Evolutionary conservation across 345 rosid genomes (phyloP), one percentile per base, ranked within the genome.

Genomic region (Salix arbutifolia): DNA sequence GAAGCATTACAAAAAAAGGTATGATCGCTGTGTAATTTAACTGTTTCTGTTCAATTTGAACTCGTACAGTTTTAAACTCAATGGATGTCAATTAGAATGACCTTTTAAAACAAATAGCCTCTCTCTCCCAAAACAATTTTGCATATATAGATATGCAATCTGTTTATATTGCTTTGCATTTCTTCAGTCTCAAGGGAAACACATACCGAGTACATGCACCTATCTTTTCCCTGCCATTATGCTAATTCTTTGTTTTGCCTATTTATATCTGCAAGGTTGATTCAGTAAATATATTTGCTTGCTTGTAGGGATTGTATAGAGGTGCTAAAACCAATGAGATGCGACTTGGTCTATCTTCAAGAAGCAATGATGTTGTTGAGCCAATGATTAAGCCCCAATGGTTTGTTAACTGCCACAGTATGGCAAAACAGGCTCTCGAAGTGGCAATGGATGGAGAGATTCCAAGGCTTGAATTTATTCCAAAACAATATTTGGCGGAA

Each of bases 311-410:
- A 56, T 78, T 96, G 61, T 92, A 91, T 83, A 86, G 93, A 83
- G 97, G 90, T 83, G 88, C 89, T 50, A 83, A 86, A 74, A 89
- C 86, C 85, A 96, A 93, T 81, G 99, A 92, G 76, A 96, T 96
- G 98, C 87, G 92, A 66, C 93, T 96, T 86, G 98, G 97, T 61
- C 76, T 83, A 78, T 92, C 94, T 82, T 87, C 93, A 81, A 91
- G 99, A 86, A 93, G 85, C 79, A 85, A 74, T 74, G 98, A 93
- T 82, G 90, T 96, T 78, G 79, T 92, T 40, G 98, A 93, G 84
- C 99, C 98, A 52, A 77, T 93, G 91, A 86, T 93, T 80, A 96
- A 92, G 89, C 97, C 97, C 46, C 98, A 93, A 62, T 93, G 99
- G 99, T 96, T 84, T 67, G 97, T 96, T 52, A 81, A 83, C 53